Evolutionary conservation across 1,284 basidiomycete genomes (phyloP), one percentile per base, ranked within the genome.

Genomic region (Cystobasidium sp.): DNA sequence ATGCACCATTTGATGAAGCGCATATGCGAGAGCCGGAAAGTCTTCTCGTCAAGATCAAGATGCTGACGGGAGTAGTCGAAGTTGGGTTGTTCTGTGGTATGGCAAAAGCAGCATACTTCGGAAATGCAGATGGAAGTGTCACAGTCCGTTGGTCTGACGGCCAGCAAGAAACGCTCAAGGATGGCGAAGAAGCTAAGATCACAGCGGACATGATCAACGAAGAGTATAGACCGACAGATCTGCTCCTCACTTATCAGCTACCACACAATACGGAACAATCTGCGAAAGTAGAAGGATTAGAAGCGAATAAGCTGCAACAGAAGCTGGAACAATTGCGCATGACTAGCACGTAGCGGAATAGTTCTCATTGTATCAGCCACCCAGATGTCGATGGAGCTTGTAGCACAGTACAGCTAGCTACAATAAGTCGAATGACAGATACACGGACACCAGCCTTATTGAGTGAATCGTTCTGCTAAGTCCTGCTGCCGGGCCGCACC

Each of bases 31-130:
- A 91, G 62, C 92, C 94, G 0, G 85, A 85, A 16, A 46, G 22
- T 6, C 31, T 71, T 9, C 69, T 71, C 59, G 51, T 63, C 44
- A 71, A 64, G 69, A 80, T 22, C 44, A 66, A 94, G 85, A 88
- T 95, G 86, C 85, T 97, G 66, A 98, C 95, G 0, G 96, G 97
- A 72, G 94, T 99, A 8, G 91, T 98, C 44, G 96, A 99, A 83
- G 97, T 98, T 43, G 97, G 97, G 0, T 84, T 99, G 22, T 99
- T 99, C 86, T 94, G 92, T 81, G 86, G 89, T 71, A 90, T 98
- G 87, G 93, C 91, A 18, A 88, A 91, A 82, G 94, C 93, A 0
- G 95, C 95, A 8, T 99, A 98, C 86, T 99, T 98, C 84, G 96
- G 96, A 9, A 63, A 63, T 31, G 59, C 39, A 47, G 69, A 71